A percentile compares a stretch with the other conserved stretches of the same genome.
phyloP scores from a whole-genome alignment of 805 yeast genomes.

The Yamadazyma tumulicola region DNA sequence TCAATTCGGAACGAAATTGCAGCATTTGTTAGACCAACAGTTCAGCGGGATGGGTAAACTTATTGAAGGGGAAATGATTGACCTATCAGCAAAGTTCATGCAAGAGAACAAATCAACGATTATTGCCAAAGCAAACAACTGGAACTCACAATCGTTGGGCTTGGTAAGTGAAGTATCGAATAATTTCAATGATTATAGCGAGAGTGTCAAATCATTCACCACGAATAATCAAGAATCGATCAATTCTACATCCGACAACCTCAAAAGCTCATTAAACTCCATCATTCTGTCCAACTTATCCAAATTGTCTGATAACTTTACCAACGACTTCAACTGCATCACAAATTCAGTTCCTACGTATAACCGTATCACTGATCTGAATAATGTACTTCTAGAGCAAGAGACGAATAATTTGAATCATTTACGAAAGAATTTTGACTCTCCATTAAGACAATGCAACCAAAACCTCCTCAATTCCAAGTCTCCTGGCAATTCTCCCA shows the following conservation, averaged over 20 bases:
- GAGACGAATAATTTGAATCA: constrained; percentile 2
- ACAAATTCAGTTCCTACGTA: neutral
- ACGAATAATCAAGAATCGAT: constrained; percentile 8
- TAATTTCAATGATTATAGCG: constrained; percentile 7
- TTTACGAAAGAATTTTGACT: neutral
- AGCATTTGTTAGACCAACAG: constrained; percentile 4
- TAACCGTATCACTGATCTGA: neutral
- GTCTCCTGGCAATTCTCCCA: constrained; percentile 5
- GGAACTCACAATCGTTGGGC: constrained; percentile 2
- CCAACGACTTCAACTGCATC: constrained; percentile 2
- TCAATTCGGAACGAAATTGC: constrained; percentile 6
- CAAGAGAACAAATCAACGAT: constrained; percentile 7
- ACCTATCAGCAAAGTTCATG: constrained; percentile 6
- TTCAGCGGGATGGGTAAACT: constrained; percentile 5
- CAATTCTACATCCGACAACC: constrained; percentile 3
- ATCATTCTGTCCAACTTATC: constrained; percentile 8
- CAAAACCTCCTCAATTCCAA: constrained; percentile 3
- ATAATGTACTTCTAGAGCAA: no score
- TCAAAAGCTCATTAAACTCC: constrained; percentile 6
- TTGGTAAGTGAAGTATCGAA: constrained; percentile 2
- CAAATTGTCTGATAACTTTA: constrained; percentile 1
- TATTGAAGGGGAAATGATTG: constrained; percentile 10
- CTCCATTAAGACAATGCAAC: neutral
- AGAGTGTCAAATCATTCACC: constrained; percentile 6
- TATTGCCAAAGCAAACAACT: constrained; percentile 6